These are phyloP conservation scores for Ogataea sp. DNA, from an alignment of 805 yeast species.

Conservation along the genomic window DNA sequence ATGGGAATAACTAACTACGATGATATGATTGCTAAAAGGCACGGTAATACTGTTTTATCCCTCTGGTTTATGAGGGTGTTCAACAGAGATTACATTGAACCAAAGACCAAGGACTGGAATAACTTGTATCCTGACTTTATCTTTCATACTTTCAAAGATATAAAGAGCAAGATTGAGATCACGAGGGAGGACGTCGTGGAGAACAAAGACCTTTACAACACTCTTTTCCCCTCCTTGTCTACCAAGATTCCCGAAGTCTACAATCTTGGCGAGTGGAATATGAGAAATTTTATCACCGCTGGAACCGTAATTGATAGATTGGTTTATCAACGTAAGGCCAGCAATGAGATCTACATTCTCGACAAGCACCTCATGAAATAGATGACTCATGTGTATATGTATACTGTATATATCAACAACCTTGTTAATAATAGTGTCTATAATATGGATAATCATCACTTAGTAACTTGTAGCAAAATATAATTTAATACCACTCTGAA, in stretches of 20 bases:
- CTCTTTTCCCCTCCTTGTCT: conserved; percentile 38
- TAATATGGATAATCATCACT: no score
- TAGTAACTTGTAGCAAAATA: no score
- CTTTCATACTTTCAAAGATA: conserved; percentile 12
- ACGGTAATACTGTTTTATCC: conserved; percentile 51
- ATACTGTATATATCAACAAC: no score
- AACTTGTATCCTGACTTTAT: conserved; percentile 42
- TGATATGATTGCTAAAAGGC: conserved; percentile 37
- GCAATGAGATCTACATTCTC: conserved; percentile 17
- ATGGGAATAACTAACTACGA: conserved; percentile 52
- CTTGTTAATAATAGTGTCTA: no score
- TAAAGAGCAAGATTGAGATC: conserved; percentile 26
- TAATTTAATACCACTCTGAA: no score
- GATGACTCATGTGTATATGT: no score
- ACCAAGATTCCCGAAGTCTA: conserved; percentile 37
- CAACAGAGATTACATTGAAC: conserved; percentile 32
- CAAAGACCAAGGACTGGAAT: conserved; percentile 1
- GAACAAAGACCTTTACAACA: conserved; percentile 42
- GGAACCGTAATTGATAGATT: conserved; percentile 24
- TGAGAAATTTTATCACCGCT: conserved; percentile 37
- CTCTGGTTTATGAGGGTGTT: conserved; percentile 56
- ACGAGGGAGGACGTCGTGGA: conserved; percentile 48
- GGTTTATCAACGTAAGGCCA: conserved; percentile 18
- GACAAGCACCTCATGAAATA: conserved; percentile 1
- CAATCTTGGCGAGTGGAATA: conserved; percentile 40